phyloP scores from a whole-genome alignment of 306 rosid species.

The Pachyrhizus erosus region DNA sequence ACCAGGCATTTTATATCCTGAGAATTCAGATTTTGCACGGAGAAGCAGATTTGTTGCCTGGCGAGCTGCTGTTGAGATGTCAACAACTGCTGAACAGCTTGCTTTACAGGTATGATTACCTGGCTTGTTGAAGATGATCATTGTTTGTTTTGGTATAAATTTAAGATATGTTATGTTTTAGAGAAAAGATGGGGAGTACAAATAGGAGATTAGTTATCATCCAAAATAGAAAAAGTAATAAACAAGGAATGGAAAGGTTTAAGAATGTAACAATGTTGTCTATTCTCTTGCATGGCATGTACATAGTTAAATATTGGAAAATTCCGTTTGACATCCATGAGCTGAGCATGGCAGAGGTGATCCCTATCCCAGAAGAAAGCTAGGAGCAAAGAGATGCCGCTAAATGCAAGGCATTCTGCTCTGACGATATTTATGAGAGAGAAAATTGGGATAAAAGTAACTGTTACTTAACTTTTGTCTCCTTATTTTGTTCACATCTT shows the following conservation, averaged over 20 bases:
- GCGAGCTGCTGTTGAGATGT: conserved; percentile 91
- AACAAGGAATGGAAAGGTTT: not conserved
- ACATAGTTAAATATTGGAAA: not conserved
- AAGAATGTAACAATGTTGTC: not conserved
- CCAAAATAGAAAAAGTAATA: not conserved
- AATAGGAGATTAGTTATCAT: not conserved
- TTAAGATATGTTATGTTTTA: not conserved
- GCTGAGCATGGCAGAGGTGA: not conserved
- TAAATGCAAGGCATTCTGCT: conserved; percentile 1
- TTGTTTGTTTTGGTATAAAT: not conserved
- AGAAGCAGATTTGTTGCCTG: conserved; percentile 83
- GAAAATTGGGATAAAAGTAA: not conserved
- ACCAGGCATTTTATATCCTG: conserved; percentile 82
- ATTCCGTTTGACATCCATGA: not conserved
- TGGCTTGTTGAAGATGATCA: conserved; percentile 8
- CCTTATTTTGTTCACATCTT: conserved; percentile 5
- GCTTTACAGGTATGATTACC: conserved; percentile 77
- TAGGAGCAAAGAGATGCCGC: not conserved
- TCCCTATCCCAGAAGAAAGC: conserved; percentile 1
- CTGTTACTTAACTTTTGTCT: not conserved
- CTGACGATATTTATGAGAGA: not conserved
- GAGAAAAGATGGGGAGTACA: not conserved
- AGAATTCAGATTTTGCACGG: conserved; percentile 90
- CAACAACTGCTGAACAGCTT: conserved; percentile 85
- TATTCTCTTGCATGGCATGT: not conserved